Conservation (phyloP, 2,329 filamentous ascomycete genomes). For the Penicillium sp. region DNA sequence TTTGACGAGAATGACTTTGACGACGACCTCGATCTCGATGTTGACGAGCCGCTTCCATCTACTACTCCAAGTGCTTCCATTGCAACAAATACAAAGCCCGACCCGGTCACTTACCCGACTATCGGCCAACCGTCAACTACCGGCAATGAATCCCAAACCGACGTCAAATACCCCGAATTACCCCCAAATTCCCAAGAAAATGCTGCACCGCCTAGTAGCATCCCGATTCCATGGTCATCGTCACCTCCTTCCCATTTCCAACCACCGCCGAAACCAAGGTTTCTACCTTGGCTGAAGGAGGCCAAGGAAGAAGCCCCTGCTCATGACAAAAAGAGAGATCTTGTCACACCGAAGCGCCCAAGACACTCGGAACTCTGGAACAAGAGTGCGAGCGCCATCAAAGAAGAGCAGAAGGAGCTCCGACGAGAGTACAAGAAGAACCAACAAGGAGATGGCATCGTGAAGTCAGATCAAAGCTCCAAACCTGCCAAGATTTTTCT, state of each 20-base stretch:
- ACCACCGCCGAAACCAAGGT: constrained; percentile 54
- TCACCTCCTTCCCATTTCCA: constrained; percentile 46
- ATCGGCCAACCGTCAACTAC: constrained; percentile 14
- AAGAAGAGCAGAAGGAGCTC: constrained; percentile 70
- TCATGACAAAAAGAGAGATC: constrained; percentile 19
- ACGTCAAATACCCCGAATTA: constrained; percentile 35
- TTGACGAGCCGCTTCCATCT: constrained; percentile 30
- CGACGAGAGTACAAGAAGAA: constrained; percentile 55
- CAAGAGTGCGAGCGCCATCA: constrained; percentile 64
- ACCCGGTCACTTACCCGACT: constrained; percentile 17
- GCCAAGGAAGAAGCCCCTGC: constrained; percentile 31
- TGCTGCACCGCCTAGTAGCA: constrained; percentile 47
- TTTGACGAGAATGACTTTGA: constrained; percentile 81
- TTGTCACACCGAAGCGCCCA: constrained; percentile 44
- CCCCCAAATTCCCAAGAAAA: constrained; percentile 28
- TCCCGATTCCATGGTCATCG: constrained; percentile 64
- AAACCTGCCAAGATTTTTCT: constrained; percentile 59
- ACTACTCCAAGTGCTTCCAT: constrained; percentile 15
- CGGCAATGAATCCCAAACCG: constrained; percentile 11
- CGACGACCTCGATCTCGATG: constrained; percentile 69
- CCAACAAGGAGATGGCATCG: constrained; percentile 40
- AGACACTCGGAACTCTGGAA: constrained; percentile 58
- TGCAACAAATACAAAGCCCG: constrained; percentile 4
- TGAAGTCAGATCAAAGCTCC: constrained; percentile 34
- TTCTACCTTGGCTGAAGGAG: constrained; percentile 54